Evolutionary conservation across 2,329 filamentous ascomycete genomes (phyloP).

Genomic region (Eutypa lata): DNA sequence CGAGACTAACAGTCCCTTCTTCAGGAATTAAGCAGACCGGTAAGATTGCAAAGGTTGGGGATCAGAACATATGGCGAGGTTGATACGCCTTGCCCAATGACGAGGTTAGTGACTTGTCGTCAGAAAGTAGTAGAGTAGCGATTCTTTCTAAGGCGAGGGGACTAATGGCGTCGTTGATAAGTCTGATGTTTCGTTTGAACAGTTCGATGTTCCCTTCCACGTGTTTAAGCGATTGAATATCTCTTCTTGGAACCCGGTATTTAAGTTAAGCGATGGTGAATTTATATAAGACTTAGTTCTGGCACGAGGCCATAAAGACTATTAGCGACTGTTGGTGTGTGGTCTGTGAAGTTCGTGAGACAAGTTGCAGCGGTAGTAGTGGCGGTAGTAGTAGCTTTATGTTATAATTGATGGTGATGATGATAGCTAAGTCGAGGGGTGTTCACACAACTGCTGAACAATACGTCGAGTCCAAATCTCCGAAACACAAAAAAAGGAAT

Average conservation of each 20-base stretch:
- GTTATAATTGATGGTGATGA: constrained; percentile 12
- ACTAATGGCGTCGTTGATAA: constrained; percentile 7
- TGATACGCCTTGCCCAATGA: not conserved
- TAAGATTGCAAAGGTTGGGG: constrained; percentile 11
- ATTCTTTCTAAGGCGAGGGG: not conserved
- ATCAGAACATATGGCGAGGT: constrained; percentile 3
- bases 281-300: constrained; percentile 16
- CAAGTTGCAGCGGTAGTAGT: not conserved
- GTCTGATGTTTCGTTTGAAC: constrained; percentile 7
- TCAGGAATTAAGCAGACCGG: not conserved
- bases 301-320: constrained; percentile 19
- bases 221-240: constrained; percentile 34
- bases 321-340: constrained; percentile 15
- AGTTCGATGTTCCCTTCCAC: constrained; percentile 27
- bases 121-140: constrained; percentile 6
- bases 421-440: constrained; percentile 12
- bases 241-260: constrained; percentile 23
- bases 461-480: constrained; percentile 34
- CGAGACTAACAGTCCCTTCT: constrained; percentile 14
- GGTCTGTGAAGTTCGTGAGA: not conserved
- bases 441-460: constrained; percentile 23
- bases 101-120: not conserved
- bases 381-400: constrained; percentile 9
- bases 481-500: constrained; percentile 50
- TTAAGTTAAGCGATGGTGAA: constrained; percentile 19